phyloP scores from a whole-genome alignment of 202 grass and related monocot species.

The Hordeum pubiflorum region DNA sequence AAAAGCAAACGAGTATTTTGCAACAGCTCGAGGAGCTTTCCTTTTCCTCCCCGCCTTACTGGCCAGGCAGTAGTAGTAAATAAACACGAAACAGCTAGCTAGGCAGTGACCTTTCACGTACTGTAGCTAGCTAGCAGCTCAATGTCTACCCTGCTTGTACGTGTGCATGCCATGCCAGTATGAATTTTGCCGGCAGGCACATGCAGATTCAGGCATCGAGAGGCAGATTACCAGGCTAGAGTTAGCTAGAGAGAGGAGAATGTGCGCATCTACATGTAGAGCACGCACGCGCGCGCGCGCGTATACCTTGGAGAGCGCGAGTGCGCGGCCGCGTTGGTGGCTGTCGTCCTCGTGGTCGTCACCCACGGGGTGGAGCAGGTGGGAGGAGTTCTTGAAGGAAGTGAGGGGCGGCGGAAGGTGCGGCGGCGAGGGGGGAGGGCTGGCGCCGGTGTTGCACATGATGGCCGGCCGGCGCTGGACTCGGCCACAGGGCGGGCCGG shows the following conservation, averaged over 20 bases:
- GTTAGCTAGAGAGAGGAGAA: background rate
- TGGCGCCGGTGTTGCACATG: constrained; percentile 42
- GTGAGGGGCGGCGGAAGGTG: background rate
- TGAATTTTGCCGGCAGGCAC: background rate
- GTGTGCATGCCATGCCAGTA: constrained; percentile 7
- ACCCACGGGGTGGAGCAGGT: constrained; percentile 31
- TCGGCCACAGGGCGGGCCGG: background rate
- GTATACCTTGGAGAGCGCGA: constrained; percentile 38
- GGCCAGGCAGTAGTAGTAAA: background rate
- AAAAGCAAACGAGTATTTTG: constrained; percentile 22
- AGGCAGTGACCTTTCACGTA: background rate
- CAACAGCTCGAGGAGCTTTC: constrained; percentile 20
- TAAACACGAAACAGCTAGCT: background rate
- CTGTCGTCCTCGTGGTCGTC: constrained; percentile 6
- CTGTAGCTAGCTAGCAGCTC: background rate
- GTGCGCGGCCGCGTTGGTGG: constrained; percentile 7
- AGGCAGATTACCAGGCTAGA: background rate
- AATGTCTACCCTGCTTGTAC: background rate
- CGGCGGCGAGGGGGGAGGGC: constrained; percentile 7
- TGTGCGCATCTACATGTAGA: background rate
- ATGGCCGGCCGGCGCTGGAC: background rate
- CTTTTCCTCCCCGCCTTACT: constrained; percentile 11
- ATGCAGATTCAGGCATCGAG: background rate
- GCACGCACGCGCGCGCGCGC: background rate
- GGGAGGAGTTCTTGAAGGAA: constrained; percentile 31